These are phyloP conservation scores for Debaryomyces singareniensis DNA, from an alignment of 1,139 yeast genomes.

Conservation along the genomic window DNA sequence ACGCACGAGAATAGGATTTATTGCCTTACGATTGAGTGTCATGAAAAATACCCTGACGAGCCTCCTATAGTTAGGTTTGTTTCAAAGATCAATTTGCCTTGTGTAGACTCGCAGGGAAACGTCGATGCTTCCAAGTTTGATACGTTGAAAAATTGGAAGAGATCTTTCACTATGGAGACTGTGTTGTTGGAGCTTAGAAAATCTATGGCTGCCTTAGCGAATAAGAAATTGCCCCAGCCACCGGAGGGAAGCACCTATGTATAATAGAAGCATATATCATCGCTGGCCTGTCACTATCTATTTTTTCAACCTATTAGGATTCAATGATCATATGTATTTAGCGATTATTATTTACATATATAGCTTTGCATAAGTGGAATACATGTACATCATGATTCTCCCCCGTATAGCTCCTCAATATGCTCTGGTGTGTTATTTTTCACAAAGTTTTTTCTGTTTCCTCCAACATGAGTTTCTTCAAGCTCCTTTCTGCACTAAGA, in stretches of 20 bases:
- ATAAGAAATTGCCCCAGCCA: constrained; percentile 87
- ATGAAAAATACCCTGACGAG: constrained; percentile 75
- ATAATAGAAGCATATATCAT: constrained; percentile 3
- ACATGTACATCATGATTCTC: neutral
- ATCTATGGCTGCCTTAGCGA: constrained; percentile 73
- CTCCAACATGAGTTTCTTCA: constrained; percentile 21
- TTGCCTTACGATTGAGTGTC: constrained; percentile 76
- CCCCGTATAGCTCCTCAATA: no score
- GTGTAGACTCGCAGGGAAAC: constrained; percentile 69
- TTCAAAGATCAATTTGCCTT: constrained; percentile 83
- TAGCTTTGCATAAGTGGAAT: neutral
- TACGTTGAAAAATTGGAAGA: constrained; percentile 77
- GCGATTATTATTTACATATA: no score
- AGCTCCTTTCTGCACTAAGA: constrained; percentile 32
- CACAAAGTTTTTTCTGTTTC: neutral
- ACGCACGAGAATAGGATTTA: constrained; percentile 92
- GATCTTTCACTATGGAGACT: constrained; percentile 87
- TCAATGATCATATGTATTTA: no score
- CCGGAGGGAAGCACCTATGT: constrained; percentile 74
- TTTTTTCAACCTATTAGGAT: no score
- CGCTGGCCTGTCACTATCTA: no score
- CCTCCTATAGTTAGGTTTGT: constrained; percentile 81
- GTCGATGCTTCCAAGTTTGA: constrained; percentile 60
- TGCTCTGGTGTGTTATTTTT: neutral
- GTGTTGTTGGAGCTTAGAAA: constrained; percentile 80